A percentile compares a stretch with the other conserved stretches of the same genome.
Evolutionary conservation across 108 stramenopile genomes (phyloP).

Genomic region (Pinguiococcus pyrenoidosus): DNA sequence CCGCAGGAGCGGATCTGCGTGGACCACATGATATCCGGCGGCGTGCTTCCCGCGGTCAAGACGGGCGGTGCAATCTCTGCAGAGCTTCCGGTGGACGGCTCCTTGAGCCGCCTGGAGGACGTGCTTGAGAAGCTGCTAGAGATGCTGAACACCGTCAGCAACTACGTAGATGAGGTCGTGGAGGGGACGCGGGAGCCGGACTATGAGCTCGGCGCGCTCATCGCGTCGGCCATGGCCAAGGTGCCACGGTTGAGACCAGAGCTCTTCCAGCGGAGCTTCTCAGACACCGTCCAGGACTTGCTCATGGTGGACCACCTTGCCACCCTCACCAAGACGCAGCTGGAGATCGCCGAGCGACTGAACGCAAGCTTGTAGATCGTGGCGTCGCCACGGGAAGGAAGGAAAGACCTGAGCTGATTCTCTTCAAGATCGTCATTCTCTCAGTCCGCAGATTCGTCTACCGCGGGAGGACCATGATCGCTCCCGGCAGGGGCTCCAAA

Average conservation of each 20-base stretch:
- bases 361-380: too few relatives aligned
- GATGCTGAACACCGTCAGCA: slow-evolving; percentile 51
- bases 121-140: slow-evolving; percentile 53
- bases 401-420: too few relatives aligned
- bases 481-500: too few relatives aligned
- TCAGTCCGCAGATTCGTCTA: too few relatives aligned
- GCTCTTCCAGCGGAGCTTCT: slow-evolving; percentile 62
- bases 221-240: slow-evolving; percentile 56
- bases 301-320: slow-evolving; percentile 83
- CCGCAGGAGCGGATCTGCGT: slow-evolving; percentile 64
- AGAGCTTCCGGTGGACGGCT: too few relatives aligned
- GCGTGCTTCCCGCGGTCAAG: not conserved
- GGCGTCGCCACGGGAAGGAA: too few relatives aligned
- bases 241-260: slow-evolving; percentile 64
- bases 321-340: slow-evolving; percentile 70
- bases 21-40: slow-evolving; percentile 49
- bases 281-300: slow-evolving; percentile 71
- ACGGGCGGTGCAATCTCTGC: slow-evolving; percentile 11
- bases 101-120: too few relatives aligned
- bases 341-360: slow-evolving; percentile 68
- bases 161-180: slow-evolving; percentile 63
- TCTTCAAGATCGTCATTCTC: too few relatives aligned
- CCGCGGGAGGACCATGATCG: too few relatives aligned
- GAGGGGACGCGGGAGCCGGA: slow-evolving; percentile 43
- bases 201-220: slow-evolving; percentile 45